phyloP scores from a whole-genome alignment of 129 eudicot genomes.

The Tagetes erecta region DNA sequence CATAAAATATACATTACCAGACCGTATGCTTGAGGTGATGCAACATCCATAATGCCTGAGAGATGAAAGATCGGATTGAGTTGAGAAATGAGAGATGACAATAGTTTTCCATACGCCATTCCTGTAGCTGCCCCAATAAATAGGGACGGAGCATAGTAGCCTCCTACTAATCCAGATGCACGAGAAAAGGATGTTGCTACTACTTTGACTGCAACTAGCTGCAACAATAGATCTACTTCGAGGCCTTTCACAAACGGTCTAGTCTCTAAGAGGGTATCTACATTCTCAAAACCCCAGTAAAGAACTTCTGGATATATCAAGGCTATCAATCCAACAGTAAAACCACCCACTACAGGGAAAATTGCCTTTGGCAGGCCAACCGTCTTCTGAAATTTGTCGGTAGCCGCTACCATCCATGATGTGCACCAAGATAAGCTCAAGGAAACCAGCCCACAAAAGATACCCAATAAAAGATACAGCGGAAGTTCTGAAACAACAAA shows the following conservation, averaged over 20 bases:
- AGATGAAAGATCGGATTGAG: conserved; percentile 56
- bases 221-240: conserved; percentile 69
- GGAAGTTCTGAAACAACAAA: conserved; percentile 75
- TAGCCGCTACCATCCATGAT: conserved; percentile 58
- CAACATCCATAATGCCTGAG: conserved; percentile 70
- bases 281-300: conserved; percentile 96
- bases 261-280: conserved; percentile 78
- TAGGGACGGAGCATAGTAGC: conserved; percentile 92
- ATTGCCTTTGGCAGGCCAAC: conserved; percentile 54
- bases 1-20: conserved; percentile 50
- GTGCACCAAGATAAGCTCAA: conserved; percentile 73
- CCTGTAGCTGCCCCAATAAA: conserved; percentile 97
- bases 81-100: conserved; percentile 47
- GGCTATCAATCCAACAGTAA: conserved; percentile 77
- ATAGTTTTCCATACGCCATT: conserved; percentile 89
- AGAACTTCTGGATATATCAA: conserved; percentile 91
- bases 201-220: conserved; percentile 71
- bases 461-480: conserved; percentile 85
- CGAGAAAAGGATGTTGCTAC: conserved; percentile 81
- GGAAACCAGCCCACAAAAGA: conserved; percentile 85
- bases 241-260: conserved; percentile 65
- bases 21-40: conserved; percentile 96
- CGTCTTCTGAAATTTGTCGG: conserved; percentile 50
- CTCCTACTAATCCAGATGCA: conserved; percentile 94
- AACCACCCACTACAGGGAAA: conserved; percentile 79